Conservation (phyloP, 768 basidiomycete genomes). For the Lentinula sp. region DNA sequence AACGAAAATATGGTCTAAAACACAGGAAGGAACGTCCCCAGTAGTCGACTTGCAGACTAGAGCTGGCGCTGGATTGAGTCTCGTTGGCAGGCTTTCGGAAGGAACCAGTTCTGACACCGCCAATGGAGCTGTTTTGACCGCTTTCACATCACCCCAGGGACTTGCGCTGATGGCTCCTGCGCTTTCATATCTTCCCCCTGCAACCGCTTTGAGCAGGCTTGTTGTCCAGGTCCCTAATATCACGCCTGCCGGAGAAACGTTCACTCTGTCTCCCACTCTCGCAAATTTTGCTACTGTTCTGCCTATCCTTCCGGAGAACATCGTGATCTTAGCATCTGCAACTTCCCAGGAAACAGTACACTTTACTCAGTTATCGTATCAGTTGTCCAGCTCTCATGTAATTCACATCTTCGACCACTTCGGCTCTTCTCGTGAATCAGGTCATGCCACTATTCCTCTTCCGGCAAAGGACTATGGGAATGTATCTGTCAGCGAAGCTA, state of each 20-base stretch:
- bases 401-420: slow-evolving; percentile 91
- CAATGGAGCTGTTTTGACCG: slow-evolving; percentile 58
- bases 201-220: slow-evolving; percentile 59
- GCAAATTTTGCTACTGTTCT: slow-evolving; percentile 57
- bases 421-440: slow-evolving; percentile 69
- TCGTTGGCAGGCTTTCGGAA: slow-evolving; percentile 76
- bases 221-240: slow-evolving; percentile 81
- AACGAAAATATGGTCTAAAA: slow-evolving; percentile 58
- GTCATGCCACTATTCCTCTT: slow-evolving; percentile 42
- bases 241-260: slow-evolving; percentile 55
- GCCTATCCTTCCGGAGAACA: slow-evolving; percentile 53
- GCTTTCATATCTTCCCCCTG: slow-evolving; percentile 62
- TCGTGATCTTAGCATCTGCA: slow-evolving; percentile 75
- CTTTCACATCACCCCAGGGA: slow-evolving; percentile 80
- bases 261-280: slow-evolving; percentile 74
- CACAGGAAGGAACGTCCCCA: slow-evolving; percentile 35
- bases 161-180: slow-evolving; percentile 79
- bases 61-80: slow-evolving; percentile 74
- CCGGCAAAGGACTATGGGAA: slow-evolving; percentile 21
- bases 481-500: slow-evolving; percentile 36
- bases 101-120: slow-evolving; percentile 66
- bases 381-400: slow-evolving; percentile 57
- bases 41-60: slow-evolving; percentile 75
- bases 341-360: slow-evolving; percentile 80
- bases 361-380: slow-evolving; percentile 73